Base-by-base conservation (phyloP, 495 filamentous ascomycete species). In the Podospora pseudocomata region DNA sequence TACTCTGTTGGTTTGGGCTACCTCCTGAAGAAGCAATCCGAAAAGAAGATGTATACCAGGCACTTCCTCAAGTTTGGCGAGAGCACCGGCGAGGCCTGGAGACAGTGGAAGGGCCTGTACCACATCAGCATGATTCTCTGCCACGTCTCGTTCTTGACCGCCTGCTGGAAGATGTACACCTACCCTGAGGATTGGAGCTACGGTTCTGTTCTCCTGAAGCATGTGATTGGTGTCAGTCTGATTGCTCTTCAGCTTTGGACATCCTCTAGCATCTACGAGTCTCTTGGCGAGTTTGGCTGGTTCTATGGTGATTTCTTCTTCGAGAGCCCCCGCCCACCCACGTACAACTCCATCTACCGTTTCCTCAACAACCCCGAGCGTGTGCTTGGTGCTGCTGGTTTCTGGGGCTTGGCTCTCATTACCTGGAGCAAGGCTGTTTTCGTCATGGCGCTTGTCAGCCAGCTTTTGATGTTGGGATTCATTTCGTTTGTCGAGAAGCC, bases 261-360 rank as follows among this genome's bases (percentile, higher is more conserved):
- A 4, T 89, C 91, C 4, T 79, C 91, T 68, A 97, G 93, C 77
- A 96, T 98, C 68, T 96, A 97, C 79, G 93, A 97, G 18, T 97
- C 94, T 5, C 88, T 98, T 2, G 94, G 94, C 57, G 95, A 99
- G 75, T 98, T 97, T 75, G 96, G 96, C 71, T 99, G 96, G 95
- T 99, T 98, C 83, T 99, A 92, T 73, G 95, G 95, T 15, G 95
- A 99, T 77, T 99, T 99, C 83, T 93, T 93, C 82, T 97, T 97
- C 80, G 93, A 96, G 70, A 88, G 89, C 59, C 86, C 88, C 11
- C 89, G 87, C 23, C 96, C 96, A 73, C 85, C 98, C 61, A 98
- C 92, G 23, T 99, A 98, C 81, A 92, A 89, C 70, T 96, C 95
- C 63, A 99, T 99, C 72, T 99, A 99, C 76, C 93, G 95, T 67